Percentiles rank a stretch among this genome's conserved stretches.
phyloP scores from a whole-genome alignment of 2,329 filamentous ascomycete species.

The Neonectria magnoliae region DNA sequence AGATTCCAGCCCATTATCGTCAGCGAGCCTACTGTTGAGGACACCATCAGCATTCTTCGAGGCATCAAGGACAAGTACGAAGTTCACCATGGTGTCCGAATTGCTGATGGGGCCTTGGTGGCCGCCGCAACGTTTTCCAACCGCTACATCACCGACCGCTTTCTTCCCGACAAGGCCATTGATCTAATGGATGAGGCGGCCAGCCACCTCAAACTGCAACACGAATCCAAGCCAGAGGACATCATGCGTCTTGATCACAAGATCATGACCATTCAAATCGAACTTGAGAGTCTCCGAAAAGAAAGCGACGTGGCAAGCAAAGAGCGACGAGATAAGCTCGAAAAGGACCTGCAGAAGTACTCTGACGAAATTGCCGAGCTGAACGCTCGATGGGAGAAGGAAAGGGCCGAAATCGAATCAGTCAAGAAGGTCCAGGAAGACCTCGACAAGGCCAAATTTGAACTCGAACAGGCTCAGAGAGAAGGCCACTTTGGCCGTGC shows the following conservation, averaged over 20 bases:
- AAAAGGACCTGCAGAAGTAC: constrained; percentile 78
- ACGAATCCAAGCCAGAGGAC: constrained; percentile 95
- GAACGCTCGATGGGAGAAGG: constrained; percentile 88
- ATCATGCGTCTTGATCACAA: constrained; percentile 93
- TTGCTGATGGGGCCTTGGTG: constrained; percentile 91
- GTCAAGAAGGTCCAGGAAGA: constrained; percentile 89
- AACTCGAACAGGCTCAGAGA: constrained; percentile 87
- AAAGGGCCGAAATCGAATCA: constrained; percentile 83
- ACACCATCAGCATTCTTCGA: constrained; percentile 93
- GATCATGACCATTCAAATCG: constrained; percentile 97
- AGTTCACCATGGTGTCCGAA: constrained; percentile 94
- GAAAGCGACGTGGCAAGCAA: constrained; percentile 91
- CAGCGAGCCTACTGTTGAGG: constrained; percentile 88
- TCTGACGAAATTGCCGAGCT: constrained; percentile 80
- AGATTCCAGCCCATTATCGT: constrained; percentile 95
- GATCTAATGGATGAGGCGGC: constrained; percentile 97
- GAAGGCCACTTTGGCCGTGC: constrained; percentile 89
- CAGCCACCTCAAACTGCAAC: constrained; percentile 87
- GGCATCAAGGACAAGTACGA: constrained; percentile 99
- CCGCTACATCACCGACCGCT: constrained; percentile 95
- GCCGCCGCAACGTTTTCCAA: constrained; percentile 93
- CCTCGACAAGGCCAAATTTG: constrained; percentile 85
- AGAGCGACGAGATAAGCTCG: constrained; percentile 87
- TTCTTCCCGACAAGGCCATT: constrained; percentile 96
- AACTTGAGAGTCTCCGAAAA: constrained; percentile 92